A percentile compares a stretch with the other conserved stretches of the same genome.
Evolutionary conservation across 768 basidiomycete genomes (phyloP).

Genomic region (Russula virescens): DNA sequence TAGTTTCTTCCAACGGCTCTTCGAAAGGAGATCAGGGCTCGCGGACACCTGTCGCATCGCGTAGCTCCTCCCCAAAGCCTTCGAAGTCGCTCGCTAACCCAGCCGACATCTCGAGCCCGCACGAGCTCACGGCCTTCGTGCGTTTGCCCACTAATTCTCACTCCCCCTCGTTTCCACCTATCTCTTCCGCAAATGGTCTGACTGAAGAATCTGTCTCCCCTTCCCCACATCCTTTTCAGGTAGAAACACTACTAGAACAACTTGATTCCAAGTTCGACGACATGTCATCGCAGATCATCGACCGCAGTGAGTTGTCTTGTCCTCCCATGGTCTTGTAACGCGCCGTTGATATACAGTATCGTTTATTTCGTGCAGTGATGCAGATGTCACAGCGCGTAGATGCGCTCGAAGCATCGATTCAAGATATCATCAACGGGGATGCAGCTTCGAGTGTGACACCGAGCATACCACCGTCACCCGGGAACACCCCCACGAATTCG

Average conservation of each 20-base stretch:
- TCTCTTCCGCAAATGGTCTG: background rate
- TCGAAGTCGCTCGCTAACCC: constrained; percentile 26
- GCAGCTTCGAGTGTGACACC: constrained; percentile 32
- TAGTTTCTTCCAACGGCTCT: constrained; percentile 14
- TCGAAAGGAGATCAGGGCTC: constrained; percentile 14
- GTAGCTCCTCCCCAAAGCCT: constrained; percentile 7
- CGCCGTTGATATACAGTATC: background rate
- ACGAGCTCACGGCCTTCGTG: constrained; percentile 92
- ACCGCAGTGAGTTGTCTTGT: constrained; percentile 54
- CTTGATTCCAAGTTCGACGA: constrained; percentile 89
- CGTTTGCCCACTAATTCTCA: constrained; percentile 31
- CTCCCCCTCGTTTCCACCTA: too few species aligned
- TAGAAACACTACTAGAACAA: constrained; percentile 82
- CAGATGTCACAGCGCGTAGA: constrained; percentile 93
- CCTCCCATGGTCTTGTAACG: background rate
- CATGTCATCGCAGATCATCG: constrained; percentile 86
- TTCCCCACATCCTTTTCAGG: constrained; percentile 40
- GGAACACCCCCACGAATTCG: background rate
- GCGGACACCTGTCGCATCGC: constrained; percentile 14
- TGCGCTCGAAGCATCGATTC: constrained; percentile 81
- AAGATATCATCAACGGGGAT: constrained; percentile 85
- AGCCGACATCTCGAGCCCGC: constrained; percentile 82
- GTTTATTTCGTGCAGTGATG: constrained; percentile 52
- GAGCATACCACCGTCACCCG: constrained; percentile 60
- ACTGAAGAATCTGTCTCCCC: background rate